phyloP scores from a whole-genome alignment of 306 rosid genomes.

The Vachellia pachyceras region DNA sequence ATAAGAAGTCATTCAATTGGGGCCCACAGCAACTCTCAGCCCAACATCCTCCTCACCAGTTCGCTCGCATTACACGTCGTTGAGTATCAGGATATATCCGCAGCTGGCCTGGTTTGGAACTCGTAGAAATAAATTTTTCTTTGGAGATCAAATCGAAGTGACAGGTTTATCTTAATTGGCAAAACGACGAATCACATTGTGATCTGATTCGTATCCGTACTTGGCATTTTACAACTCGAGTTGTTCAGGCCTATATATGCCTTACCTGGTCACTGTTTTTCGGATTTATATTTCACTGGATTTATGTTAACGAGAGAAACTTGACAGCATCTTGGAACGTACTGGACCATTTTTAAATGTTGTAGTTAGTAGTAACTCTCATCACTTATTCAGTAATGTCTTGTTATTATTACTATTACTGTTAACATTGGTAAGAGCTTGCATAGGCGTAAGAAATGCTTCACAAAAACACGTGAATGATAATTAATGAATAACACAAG shows the following conservation, averaged over 20 bases:
- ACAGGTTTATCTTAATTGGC: no score
- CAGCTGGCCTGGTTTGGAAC: background rate
- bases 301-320: background rate
- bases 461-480: conserved; percentile 9
- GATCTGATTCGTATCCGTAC: no score
- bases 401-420: no score
- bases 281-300: background rate
- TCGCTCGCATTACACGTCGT: background rate
- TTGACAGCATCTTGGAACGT: no score
- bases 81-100: background rate
- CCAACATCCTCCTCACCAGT: background rate
- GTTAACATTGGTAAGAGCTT: background rate
- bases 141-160: background rate
- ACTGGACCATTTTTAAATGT: no score
- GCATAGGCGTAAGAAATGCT: background rate
- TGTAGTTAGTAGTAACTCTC: no score
- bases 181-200: background rate
- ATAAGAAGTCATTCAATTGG: background rate
- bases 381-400: background rate
- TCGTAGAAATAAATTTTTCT: no score
- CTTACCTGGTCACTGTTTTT: background rate
- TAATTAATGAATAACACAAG: background rate
- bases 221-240: no score
- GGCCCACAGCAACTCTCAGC: background rate
- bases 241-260: background rate